Base-by-base conservation (phyloP, 2,329 filamentous ascomycete species). In the Harringtonia lauricola region DNA sequence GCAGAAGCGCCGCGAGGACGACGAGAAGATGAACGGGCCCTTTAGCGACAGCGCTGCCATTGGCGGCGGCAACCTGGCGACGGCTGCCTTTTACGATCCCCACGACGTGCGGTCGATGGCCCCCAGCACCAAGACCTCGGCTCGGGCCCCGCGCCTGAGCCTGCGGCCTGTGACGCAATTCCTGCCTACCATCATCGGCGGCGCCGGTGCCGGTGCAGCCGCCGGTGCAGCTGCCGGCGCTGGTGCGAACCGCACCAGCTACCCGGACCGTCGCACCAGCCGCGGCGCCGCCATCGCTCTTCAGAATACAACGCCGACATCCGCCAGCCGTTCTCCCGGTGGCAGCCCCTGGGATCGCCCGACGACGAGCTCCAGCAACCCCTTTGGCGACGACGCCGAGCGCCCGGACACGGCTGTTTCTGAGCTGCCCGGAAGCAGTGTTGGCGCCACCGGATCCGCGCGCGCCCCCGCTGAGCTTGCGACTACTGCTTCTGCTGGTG, bases 131-230 rank as follows among this genome's bases (percentile, higher is more conserved):
- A 66, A 59, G 52, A 72, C 66, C 49, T 64, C 60, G 49, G 67
- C 70, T 26, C 73, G 67, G 29, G 81, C 88, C 36, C 87, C 88
- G n/a, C 82, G 82, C 49, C 72, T 95, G 48, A 94, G 86, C 57
- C 71, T 95, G 43, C 82, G 87, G 40, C 88, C 88, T 3, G 76
- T 92, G 39, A 90, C 86, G 34, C 80, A 92, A 55, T 89, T 95
- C 63, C 71, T 86, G 33, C 84, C 86, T 6, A 79, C 76, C 55
- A 72, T 85, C 43, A 62, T 21, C 45, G 44, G 38, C 15, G 52
- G 43, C 39, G 48, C 45, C 41, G 47, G 29, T 28, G 36, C 26
- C 29, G n/a, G n/a, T n/a, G 41, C 40, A 14, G 37, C 30, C 14
- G 44, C 18, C 10, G 36, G 22, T 22, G 36, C 24, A 4, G 42